Evolutionary conservation across 2,329 filamentous ascomycete species (phyloP).

Genomic region (Calonectria hawksworthii): DNA sequence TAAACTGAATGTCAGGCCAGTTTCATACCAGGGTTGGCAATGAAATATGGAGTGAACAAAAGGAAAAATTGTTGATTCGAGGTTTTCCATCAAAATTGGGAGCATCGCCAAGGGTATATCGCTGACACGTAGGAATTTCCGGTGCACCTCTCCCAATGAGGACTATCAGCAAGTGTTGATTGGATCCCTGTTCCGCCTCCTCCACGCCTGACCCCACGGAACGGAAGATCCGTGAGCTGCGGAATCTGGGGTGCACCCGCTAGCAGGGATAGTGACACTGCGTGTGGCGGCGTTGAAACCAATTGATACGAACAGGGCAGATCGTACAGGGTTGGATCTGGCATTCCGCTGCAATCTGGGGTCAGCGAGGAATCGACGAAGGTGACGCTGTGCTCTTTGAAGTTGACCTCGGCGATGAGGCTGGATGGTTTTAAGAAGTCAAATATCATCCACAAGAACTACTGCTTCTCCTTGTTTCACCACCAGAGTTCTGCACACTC

Average conservation of each 20-base stretch:
- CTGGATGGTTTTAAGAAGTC: not conserved
- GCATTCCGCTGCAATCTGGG: not conserved
- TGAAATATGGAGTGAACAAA: not conserved
- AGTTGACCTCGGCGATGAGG: not conserved
- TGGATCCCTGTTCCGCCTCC: not conserved
- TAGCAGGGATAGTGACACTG: not conserved
- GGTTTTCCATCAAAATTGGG: not conserved
- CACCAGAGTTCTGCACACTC: not conserved
- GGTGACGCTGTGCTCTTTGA: not conserved
- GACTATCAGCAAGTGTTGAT: not conserved
- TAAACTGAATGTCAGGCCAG: not conserved
- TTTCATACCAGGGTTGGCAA: not conserved
- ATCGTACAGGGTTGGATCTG: not conserved
- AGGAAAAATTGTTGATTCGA: not conserved
- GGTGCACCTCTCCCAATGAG: not conserved
- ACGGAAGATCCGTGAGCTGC: not conserved
- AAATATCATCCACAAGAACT: not conserved
- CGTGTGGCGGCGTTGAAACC: too few species aligned
- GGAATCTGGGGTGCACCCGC: not conserved
- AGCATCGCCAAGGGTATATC: not conserved
- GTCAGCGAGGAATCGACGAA: not conserved
- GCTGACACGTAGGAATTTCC: not conserved
- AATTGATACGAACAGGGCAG: not conserved
- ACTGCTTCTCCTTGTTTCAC: not conserved
- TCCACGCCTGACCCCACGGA: not conserved